Percentiles rank a stretch among this genome's conserved stretches.
phyloP scores from a whole-genome alignment of 768 basidiomycete genomes.

The Trametes coccinea region DNA sequence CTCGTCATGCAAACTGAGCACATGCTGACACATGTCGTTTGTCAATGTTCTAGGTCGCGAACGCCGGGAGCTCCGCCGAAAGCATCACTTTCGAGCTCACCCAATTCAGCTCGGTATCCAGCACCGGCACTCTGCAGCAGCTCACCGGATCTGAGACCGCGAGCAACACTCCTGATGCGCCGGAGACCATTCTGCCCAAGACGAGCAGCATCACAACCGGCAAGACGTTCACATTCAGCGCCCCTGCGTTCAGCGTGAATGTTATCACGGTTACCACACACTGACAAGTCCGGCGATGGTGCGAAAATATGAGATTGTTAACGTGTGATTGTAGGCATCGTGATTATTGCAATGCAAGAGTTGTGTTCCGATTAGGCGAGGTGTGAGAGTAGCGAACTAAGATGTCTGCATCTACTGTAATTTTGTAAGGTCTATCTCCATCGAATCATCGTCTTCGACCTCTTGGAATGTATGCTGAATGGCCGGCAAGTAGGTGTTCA shows the following conservation, averaged over 20 bases:
- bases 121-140: constrained; percentile 47
- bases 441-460: constrained; percentile 46
- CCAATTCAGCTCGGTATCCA: constrained; percentile 51
- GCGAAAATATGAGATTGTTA: too few species aligned
- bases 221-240: constrained; percentile 54
- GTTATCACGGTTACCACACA: constrained; percentile 33
- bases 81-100: constrained; percentile 48
- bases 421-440: constrained; percentile 19
- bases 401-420: constrained; percentile 8
- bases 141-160: constrained; percentile 49
- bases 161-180: constrained; percentile 56
- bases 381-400: background rate
- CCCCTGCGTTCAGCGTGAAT: constrained; percentile 48
- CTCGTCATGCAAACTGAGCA: background rate
- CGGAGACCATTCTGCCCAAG: constrained; percentile 48
- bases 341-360: background rate
- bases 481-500: constrained; percentile 72
- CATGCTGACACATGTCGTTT: background rate
- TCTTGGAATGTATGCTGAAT: constrained; percentile 65
- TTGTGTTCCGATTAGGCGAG: background rate
- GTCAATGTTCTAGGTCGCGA: constrained; percentile 46
- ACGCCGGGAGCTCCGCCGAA: constrained; percentile 43
- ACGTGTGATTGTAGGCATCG: background rate
- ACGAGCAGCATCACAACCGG: constrained; percentile 48
- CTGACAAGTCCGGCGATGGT: constrained; percentile 1